phyloP scores from a whole-genome alignment of 2,329 filamentous ascomycete species.

The Exophiala viscosa region DNA sequence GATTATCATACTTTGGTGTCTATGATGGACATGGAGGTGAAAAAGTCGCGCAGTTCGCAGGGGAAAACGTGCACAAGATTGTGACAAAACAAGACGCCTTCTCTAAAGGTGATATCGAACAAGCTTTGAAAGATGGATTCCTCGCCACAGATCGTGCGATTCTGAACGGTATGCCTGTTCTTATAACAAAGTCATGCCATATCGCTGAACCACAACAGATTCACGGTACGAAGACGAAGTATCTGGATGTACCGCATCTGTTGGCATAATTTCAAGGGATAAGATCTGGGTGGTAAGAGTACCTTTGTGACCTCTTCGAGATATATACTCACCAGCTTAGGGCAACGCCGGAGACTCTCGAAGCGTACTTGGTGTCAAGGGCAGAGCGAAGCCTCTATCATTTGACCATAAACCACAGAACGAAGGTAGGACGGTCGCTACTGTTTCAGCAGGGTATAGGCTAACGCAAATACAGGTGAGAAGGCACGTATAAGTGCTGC shows the following conservation, averaged over 20 bases:
- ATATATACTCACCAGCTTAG: conserved; percentile 48
- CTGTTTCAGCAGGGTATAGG: conserved; percentile 3
- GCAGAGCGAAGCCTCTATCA: conserved; percentile 94
- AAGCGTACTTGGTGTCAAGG: conserved; percentile 92
- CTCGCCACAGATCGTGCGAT: conserved; percentile 94
- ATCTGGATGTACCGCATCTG: conserved; percentile 93
- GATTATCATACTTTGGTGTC: conserved; percentile 93
- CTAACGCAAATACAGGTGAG: conserved; percentile 61
- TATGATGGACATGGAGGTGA: conserved; percentile 97
- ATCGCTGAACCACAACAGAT: conserved; percentile 55
- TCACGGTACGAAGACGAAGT: conserved; percentile 97
- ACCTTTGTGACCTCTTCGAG: neutral
- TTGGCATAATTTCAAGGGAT: conserved; percentile 79
- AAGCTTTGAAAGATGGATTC: conserved; percentile 95
- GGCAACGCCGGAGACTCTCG: conserved; percentile 96
- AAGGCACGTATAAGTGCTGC: conserved; percentile 94
- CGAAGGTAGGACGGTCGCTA: conserved; percentile 61
- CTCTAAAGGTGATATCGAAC: conserved; percentile 84
- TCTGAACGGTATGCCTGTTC: conserved; percentile 67
- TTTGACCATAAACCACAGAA: conserved; percentile 99
- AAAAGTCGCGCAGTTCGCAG: conserved; percentile 89
- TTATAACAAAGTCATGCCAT: conserved; percentile 3
- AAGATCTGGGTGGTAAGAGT: conserved; percentile 87
- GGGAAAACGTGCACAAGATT: conserved; percentile 90
- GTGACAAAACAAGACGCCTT: conserved; percentile 93